Evolutionary conservation across 129 eudicot genomes (phyloP).

Genomic region (Escallonia rubra): DNA sequence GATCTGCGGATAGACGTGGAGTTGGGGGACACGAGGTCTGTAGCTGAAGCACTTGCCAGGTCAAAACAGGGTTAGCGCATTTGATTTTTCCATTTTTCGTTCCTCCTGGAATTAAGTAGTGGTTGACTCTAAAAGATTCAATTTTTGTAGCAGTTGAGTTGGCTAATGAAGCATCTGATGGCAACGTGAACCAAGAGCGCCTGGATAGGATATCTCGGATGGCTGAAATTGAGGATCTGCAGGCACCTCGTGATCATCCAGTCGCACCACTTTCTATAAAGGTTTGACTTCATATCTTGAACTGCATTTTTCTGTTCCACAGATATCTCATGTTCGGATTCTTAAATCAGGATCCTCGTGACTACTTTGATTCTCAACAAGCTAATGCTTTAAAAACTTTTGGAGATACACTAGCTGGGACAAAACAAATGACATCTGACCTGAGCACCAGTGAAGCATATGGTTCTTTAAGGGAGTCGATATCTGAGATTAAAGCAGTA

Average conservation of each 20-base stretch:
- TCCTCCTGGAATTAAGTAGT: neutral
- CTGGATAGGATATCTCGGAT: constrained; percentile 52
- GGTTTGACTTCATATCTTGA: constrained; percentile 33
- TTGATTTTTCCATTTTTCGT: constrained; percentile 1
- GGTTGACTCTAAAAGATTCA: neutral
- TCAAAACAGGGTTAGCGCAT: constrained; percentile 54
- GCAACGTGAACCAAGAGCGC: constrained; percentile 45
- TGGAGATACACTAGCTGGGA: constrained; percentile 51
- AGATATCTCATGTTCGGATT: constrained; percentile 8
- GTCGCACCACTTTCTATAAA: constrained; percentile 89
- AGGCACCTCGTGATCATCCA: constrained; percentile 91
- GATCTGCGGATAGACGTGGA: constrained; percentile 53
- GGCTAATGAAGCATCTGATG: constrained; percentile 61
- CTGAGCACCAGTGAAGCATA: constrained; percentile 61
- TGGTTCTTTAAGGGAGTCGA: constrained; percentile 43
- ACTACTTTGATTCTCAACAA: constrained; percentile 95
- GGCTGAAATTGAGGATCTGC: constrained; percentile 97
- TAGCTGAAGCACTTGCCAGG: constrained; percentile 91
- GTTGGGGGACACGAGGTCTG: constrained; percentile 70
- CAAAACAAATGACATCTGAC: constrained; percentile 39
- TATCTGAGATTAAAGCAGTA: constrained; percentile 47
- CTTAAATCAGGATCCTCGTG: constrained; percentile 85
- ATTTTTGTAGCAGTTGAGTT: constrained; percentile 53
- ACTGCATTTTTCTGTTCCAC: neutral
- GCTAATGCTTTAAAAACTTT: constrained; percentile 52